Evolutionary conservation across 2,329 filamentous ascomycete species (phyloP).

Genomic region (Penicillium sp.): DNA sequence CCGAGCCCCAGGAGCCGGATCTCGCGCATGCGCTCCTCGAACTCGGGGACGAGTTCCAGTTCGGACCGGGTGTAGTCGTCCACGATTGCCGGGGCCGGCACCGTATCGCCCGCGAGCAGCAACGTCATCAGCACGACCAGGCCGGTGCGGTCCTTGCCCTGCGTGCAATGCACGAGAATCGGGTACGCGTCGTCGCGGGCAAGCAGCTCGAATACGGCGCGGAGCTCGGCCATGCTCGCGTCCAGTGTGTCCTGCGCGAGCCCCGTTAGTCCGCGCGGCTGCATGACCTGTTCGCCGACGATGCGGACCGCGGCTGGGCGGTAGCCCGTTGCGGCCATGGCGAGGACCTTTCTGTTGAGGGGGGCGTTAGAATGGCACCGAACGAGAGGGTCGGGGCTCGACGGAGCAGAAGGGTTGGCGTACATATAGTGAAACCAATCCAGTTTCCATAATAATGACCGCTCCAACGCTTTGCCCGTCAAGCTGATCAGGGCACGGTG

Average conservation of each 20-base stretch:
- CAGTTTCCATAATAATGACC: slow-evolving; percentile 64
- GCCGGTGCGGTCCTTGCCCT: slow-evolving; percentile 83
- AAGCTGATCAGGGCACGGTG: slow-evolving; percentile 67
- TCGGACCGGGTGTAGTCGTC: slow-evolving; percentile 70
- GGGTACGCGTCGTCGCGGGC: slow-evolving; percentile 56
- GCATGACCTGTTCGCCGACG: slow-evolving; percentile 68
- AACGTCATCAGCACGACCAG: slow-evolving; percentile 67
- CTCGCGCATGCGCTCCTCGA: slow-evolving; percentile 63
- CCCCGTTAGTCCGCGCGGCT: slow-evolving; percentile 66
- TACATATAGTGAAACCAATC: slow-evolving; percentile 65
- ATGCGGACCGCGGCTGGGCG: slow-evolving; percentile 67
- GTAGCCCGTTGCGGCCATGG: slow-evolving; percentile 64
- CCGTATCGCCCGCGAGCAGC: slow-evolving; percentile 53
- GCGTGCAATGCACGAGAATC: slow-evolving; percentile 75
- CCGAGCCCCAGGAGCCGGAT: slow-evolving; percentile 68
- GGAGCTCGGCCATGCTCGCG: slow-evolving; percentile 63
- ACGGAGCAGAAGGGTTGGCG: too few relatives aligned
- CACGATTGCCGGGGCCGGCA: slow-evolving; percentile 60
- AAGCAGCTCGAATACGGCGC: slow-evolving; percentile 66
- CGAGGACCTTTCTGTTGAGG: slow-evolving; percentile 54
- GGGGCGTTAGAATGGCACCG: not conserved
- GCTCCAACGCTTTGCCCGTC: slow-evolving; percentile 69
- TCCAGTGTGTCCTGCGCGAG: slow-evolving; percentile 68
- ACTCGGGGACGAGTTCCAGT: slow-evolving; percentile 59
- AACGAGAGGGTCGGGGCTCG: too few relatives aligned